These are phyloP conservation scores for Citrus unshiu DNA, from an alignment of 345 rosid species.

Conservation along the genomic window DNA sequence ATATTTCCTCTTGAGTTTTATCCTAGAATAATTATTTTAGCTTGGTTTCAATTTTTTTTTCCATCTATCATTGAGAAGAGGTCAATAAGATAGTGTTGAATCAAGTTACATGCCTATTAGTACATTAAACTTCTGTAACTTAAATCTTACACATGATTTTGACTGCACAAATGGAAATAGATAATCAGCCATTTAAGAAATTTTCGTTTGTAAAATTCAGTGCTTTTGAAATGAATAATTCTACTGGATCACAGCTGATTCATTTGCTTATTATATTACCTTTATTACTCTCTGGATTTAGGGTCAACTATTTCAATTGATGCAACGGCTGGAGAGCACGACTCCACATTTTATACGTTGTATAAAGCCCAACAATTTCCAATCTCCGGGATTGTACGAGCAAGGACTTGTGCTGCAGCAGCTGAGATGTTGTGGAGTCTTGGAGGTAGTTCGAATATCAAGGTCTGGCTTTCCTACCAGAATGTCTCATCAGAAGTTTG, in stretches of 20 bases:
- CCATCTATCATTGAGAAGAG: background rate
- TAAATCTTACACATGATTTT: background rate
- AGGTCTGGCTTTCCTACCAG: slow-evolving; percentile 98
- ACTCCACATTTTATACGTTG: slow-evolving; percentile 98
- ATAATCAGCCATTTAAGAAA: background rate
- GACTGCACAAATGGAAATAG: background rate
- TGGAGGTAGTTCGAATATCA: slow-evolving; percentile 97
- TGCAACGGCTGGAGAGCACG: slow-evolving; percentile 92
- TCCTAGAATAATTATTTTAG: background rate
- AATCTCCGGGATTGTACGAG: slow-evolving; percentile 83
- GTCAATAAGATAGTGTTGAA: background rate
- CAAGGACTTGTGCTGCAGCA: slow-evolving; percentile 95
- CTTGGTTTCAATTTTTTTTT: background rate
- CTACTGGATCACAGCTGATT: background rate
- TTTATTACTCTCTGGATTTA: slow-evolving; percentile 21
- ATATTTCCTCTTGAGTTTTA: background rate
- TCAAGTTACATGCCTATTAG: background rate
- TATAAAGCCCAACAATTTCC: slow-evolving; percentile 90
- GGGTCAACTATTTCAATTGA: slow-evolving; percentile 94
- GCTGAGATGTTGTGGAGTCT: slow-evolving; percentile 95
- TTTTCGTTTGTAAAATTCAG: background rate
- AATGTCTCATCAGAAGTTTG: slow-evolving; percentile 94
- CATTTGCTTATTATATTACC: slow-evolving; percentile 10
- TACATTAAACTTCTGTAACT: background rate
- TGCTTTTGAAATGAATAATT: background rate